Evolutionary conservation across 257 asterid species (phyloP).

Genomic region (Dorcoceras hygrometricum): DNA sequence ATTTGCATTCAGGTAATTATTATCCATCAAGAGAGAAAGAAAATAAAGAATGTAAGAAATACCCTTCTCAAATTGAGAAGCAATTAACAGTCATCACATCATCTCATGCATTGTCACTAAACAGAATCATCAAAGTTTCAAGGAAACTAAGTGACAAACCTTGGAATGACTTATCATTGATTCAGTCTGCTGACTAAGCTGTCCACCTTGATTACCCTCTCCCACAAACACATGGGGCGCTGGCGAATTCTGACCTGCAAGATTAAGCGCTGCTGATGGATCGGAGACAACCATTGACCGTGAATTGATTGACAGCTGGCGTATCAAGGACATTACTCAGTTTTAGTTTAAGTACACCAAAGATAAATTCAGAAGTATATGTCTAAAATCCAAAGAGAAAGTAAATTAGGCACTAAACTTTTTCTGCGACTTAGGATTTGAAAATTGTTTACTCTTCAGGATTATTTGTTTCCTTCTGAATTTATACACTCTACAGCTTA

Average conservation of each 20-base stretch:
- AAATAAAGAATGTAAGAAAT: neutral
- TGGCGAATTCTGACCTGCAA: conserved; percentile 30
- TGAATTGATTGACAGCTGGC: conserved; percentile 29
- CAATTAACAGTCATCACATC: conserved; percentile 13
- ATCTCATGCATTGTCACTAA: conserved; percentile 6
- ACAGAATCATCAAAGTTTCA: neutral
- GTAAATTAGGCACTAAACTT: neutral
- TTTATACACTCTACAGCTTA: conserved; percentile 1
- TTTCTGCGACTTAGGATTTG: neutral
- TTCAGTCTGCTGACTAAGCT: conserved; percentile 23
- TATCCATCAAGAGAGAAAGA: conserved; percentile 2
- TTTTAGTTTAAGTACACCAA: neutral
- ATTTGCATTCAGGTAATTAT: conserved; percentile 17
- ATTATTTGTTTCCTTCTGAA: neutral
- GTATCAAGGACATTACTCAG: conserved; percentile 17
- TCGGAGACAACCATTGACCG: conserved; percentile 30
- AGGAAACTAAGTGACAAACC: conserved; percentile 36
- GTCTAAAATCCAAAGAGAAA: conserved; percentile 7
- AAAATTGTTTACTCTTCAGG: conserved; percentile 12
- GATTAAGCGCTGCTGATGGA: conserved; percentile 22
- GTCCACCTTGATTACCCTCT: conserved; percentile 34
- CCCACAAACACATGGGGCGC: conserved; percentile 19
- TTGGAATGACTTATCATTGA: conserved; percentile 31
- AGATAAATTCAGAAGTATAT: neutral
- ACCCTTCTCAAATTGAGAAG: neutral